phyloP scores from a whole-genome alignment of 2,329 filamentous ascomycete species.

The Exophiala sideris region DNA sequence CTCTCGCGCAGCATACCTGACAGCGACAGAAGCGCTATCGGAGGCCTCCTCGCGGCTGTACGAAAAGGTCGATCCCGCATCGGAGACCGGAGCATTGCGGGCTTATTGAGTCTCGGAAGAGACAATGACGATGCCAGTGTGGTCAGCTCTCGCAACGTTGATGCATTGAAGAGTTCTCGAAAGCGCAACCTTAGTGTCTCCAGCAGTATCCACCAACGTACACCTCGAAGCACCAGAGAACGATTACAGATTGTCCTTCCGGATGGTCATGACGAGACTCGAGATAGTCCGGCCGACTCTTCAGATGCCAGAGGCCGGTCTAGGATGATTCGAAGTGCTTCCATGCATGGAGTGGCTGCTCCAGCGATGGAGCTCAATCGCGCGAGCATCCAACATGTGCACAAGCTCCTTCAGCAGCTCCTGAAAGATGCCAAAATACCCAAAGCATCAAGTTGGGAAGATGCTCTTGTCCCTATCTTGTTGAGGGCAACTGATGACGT shows the following conservation, averaged over 20 bases:
- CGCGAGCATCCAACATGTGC: conserved; percentile 83
- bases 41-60: conserved; percentile 67
- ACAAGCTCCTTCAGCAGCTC: conserved; percentile 77
- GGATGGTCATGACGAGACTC: conserved; percentile 38
- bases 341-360: conserved; percentile 70
- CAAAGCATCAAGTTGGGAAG: conserved; percentile 77
- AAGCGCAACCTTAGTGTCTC: conserved; percentile 81
- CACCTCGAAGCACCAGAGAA: conserved; percentile 65
- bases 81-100: conserved; percentile 72
- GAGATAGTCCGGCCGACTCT: conserved; percentile 24
- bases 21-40: conserved; percentile 69
- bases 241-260: conserved; percentile 45
- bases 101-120: conserved; percentile 65
- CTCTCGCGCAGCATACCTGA: conserved; percentile 64
- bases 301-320: conserved; percentile 36
- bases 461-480: conserved; percentile 82
- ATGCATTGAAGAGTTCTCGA: conserved; percentile 62
- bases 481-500: conserved; percentile 91
- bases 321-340: conserved; percentile 71
- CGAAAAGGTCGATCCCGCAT: conserved; percentile 70
- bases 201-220: conserved; percentile 70
- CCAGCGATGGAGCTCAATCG: conserved; percentile 81
- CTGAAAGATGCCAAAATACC: conserved; percentile 72
- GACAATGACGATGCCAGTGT: conserved; percentile 64
- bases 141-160: conserved; percentile 55